These are phyloP conservation scores for Boletus bicolor DNA, from an alignment of 768 basidiomycete species.

Conservation along the genomic window DNA sequence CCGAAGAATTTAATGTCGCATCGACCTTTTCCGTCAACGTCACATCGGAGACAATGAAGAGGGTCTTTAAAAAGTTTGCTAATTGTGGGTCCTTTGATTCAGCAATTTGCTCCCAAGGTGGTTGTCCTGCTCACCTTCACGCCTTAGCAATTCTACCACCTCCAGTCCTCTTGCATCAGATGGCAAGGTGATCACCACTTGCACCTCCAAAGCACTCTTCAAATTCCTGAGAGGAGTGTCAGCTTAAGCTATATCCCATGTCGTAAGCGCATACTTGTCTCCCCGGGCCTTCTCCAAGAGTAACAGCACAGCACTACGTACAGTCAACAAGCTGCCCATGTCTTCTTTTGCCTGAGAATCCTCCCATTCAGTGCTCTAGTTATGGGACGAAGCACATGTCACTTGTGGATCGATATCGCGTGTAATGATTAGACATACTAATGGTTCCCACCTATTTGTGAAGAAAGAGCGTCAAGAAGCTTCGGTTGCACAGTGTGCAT, in stretches of 20 bases:
- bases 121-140: conserved; percentile 32
- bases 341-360: conserved; percentile 53
- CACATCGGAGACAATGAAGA: conserved; percentile 82
- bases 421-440: conserved; percentile 45
- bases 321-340: conserved; percentile 58
- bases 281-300: conserved; percentile 74
- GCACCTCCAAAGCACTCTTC: conserved; percentile 73
- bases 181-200: conserved; percentile 61
- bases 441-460: conserved; percentile 58
- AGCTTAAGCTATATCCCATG: not conserved
- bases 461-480: conserved; percentile 58
- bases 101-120: not conserved
- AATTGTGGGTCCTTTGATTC: not conserved
- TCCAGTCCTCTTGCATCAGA: conserved; percentile 26
- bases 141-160: conserved; percentile 42
- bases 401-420: not conserved
- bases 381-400: not conserved
- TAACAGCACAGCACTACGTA: conserved; percentile 60
- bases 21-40: conserved; percentile 47
- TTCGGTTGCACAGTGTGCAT: conserved; percentile 30
- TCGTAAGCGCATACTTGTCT: conserved; percentile 54
- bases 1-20: conserved; percentile 36
- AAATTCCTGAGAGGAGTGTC: conserved; percentile 49
- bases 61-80: conserved; percentile 64
- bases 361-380: conserved; percentile 59